These are phyloP conservation scores for Cystofilobasidium ferigula DNA, from an alignment of 768 basidiomycete genomes.

Conservation along the genomic window DNA sequence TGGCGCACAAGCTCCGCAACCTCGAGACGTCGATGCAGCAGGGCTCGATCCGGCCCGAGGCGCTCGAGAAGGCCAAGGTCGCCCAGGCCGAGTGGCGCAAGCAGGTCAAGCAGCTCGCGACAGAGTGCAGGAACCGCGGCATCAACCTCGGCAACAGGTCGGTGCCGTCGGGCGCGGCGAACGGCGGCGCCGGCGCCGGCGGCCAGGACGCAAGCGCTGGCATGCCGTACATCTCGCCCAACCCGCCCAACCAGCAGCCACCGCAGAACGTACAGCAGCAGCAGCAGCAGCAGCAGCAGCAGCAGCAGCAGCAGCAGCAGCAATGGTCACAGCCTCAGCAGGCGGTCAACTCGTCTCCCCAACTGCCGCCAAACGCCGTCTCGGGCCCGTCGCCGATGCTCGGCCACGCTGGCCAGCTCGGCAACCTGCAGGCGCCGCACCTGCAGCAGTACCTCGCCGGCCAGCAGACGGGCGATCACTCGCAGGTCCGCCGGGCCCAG, in stretches of 20 bases:
- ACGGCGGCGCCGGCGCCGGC: background rate
- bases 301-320: background rate
- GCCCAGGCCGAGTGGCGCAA: conserved; percentile 14
- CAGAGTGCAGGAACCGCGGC: conserved; percentile 7
- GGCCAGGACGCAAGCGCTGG: background rate
- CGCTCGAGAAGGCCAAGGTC: conserved; percentile 8
- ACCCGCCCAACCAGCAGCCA: conserved; percentile 1
- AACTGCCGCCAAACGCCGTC: background rate
- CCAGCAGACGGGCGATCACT: conserved; percentile 1
- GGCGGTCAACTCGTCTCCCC: background rate
- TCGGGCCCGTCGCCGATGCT: background rate
- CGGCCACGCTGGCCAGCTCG: background rate
- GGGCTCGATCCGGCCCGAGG: background rate
- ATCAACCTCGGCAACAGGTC: background rate
- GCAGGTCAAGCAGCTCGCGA: conserved; percentile 14
- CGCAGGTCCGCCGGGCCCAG: conserved; percentile 6
- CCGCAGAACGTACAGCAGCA: background rate
- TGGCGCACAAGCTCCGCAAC: conserved; percentile 6
- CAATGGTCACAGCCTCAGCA: background rate
- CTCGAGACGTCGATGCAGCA: conserved; percentile 10
- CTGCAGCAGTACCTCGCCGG: conserved; percentile 9
- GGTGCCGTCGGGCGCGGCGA: background rate
- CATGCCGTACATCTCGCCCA: conserved; percentile 12
- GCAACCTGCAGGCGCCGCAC: conserved; percentile 1
- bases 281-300: background rate